phyloP scores from a whole-genome alignment of 129 eudicot genomes.

The Artemisia tridentata region DNA sequence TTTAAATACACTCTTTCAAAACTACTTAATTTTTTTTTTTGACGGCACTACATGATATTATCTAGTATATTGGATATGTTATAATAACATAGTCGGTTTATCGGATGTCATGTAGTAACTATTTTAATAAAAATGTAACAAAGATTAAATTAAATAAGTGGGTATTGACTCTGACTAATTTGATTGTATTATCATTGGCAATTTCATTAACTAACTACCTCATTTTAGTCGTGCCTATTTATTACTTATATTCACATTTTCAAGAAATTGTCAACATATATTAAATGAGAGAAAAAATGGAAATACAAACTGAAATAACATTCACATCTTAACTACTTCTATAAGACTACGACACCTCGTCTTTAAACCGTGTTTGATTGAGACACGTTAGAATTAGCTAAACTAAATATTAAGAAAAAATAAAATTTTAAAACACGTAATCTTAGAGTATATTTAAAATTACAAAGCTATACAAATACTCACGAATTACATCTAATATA shows the following conservation, averaged over 20 bases:
- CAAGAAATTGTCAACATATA: background rate
- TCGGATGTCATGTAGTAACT: no score
- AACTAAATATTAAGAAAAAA: background rate
- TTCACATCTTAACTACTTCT: conserved; percentile 12
- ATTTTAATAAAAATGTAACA: background rate
- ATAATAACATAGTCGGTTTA: no score
- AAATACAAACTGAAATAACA: background rate
- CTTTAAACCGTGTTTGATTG: background rate
- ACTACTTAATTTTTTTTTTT: no score
- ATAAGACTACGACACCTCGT: background rate
- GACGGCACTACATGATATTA: no score
- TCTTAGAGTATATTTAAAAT: no score
- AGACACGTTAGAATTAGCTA: no score
- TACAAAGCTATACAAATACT: no score
- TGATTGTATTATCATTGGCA: background rate
- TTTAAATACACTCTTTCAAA: no score
- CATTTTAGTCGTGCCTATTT: background rate
- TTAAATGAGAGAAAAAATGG: background rate
- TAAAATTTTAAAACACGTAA: background rate
- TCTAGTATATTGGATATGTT: no score
- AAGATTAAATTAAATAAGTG: background rate
- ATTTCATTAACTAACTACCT: background rate
- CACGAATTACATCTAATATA: no score
- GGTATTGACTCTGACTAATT: conserved; percentile 8
- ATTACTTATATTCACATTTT: background rate